phyloP scores from a whole-genome alignment of 331 rosid genomes.

The Cydonia oblonga region DNA sequence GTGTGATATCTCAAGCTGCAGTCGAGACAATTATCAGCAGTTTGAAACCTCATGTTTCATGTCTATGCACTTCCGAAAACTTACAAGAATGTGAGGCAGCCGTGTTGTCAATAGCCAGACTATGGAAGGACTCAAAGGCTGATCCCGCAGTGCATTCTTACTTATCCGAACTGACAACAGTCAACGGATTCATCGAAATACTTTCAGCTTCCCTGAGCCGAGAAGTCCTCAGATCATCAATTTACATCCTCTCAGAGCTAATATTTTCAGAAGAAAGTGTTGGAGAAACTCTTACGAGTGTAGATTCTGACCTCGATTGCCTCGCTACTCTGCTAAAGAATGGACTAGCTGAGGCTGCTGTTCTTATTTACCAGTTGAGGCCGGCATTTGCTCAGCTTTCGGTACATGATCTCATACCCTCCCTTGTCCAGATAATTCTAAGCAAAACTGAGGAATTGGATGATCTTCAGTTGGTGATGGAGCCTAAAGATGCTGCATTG shows the following conservation, averaged over 20 bases:
- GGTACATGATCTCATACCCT: slow-evolving; percentile 58
- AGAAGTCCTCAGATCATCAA: slow-evolving; percentile 59
- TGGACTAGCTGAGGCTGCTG: slow-evolving; percentile 74
- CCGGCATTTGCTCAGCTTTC: slow-evolving; percentile 58
- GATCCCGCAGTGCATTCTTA: slow-evolving; percentile 57
- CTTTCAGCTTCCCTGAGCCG: slow-evolving; percentile 62
- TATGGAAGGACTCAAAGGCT: slow-evolving; percentile 74
- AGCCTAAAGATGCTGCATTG: slow-evolving; percentile 66
- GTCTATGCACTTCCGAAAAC: slow-evolving; percentile 69
- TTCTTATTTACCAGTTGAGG: slow-evolving; percentile 70
- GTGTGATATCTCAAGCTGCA: slow-evolving; percentile 79
- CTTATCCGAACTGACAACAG: slow-evolving; percentile 57
- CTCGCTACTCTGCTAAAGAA: slow-evolving; percentile 65
- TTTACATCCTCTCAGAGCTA: slow-evolving; percentile 69
- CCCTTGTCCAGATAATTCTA: slow-evolving; percentile 45
- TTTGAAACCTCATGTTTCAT: slow-evolving; percentile 55
- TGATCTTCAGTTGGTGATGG: slow-evolving; percentile 52
- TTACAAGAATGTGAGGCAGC: slow-evolving; percentile 72
- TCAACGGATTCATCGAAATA: slow-evolving; percentile 73
- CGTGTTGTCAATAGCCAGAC: slow-evolving; percentile 48
- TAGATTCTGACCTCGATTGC: slow-evolving; percentile 84
- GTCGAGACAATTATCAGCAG: slow-evolving; percentile 54
- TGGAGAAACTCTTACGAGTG: slow-evolving; percentile 60
- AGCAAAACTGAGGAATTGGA: slow-evolving; percentile 42
- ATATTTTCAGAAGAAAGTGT: slow-evolving; percentile 50